Evolutionary conservation across 2,329 filamentous ascomycete species (phyloP).

Genomic region (Aureobasidium pullulans): DNA sequence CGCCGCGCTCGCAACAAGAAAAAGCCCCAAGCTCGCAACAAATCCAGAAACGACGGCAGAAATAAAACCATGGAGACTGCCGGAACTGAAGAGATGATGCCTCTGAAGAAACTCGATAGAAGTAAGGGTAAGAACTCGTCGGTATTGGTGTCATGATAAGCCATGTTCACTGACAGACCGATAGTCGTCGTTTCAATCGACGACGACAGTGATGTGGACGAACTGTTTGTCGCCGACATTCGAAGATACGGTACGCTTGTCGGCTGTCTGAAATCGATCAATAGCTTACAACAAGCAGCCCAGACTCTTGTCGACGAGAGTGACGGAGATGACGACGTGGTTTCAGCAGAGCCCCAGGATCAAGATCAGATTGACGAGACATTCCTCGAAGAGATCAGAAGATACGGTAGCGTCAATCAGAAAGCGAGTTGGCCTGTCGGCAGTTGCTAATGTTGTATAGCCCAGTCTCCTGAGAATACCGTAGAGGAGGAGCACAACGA

Average conservation of each 20-base stretch:
- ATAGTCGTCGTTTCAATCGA: background rate
- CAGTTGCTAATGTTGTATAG: background rate
- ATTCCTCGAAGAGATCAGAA: background rate
- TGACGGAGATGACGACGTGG: too few relatives aligned
- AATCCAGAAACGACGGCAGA: background rate
- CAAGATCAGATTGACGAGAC: background rate
- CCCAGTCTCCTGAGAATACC: background rate
- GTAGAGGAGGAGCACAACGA: background rate
- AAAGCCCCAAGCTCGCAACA: background rate
- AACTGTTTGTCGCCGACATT: background rate
- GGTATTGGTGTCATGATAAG: rapidly evolving
- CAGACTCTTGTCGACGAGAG: background rate
- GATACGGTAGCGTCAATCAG: background rate
- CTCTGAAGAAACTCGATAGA: background rate
- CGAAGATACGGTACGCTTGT: background rate
- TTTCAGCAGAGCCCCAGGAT: too few relatives aligned
- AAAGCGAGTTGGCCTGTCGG: too few relatives aligned
- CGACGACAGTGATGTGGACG: background rate
- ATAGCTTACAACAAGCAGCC: background rate
- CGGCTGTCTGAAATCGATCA: too few relatives aligned
- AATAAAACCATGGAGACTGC: background rate
- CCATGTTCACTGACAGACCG: background rate
- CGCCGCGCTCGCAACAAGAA: background rate
- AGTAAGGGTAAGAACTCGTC: background rate
- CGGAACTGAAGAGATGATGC: background rate